Evolutionary conservation across 2,329 filamentous ascomycete genomes (phyloP), one percentile per base, ranked within the genome.

Genomic region (Cadophora gregata): DNA sequence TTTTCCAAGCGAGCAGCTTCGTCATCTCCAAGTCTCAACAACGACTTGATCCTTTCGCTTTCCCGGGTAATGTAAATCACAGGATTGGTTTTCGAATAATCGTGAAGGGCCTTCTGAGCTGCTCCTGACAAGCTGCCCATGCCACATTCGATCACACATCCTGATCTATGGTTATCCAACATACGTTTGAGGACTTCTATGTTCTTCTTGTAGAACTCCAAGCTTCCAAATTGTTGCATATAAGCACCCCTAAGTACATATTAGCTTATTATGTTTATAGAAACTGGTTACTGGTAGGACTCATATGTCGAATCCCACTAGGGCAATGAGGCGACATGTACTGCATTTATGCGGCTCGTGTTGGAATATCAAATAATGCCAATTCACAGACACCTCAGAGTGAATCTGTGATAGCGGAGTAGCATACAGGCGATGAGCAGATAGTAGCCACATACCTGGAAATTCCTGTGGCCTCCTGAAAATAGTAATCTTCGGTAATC

Each of bases 21-120:
- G 25, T 80, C 78, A 16, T 81, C 80, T 50, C 80, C 79, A 14
- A 83, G 71, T 2, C 80, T 80, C 8, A 84, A 73, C 31, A 83
- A 70, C 14, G 70, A 65, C 66, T 88, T 86, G 62, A 93, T 88
- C 60, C 88, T 88, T 61, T 85, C 80, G 6, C 85, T 79, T 70
- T 92, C 90, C 59, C 92, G 84, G 27, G 88, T 81, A 42, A 93
- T 81, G 69, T 93, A 89, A 25, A 94, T 85, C 19, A 94, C 88
- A 0, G 91, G 90, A 73, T 92, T 88, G 0, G 84, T 86, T 62
- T 82, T 81, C 4, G 86, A 83, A 72, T 89, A 91, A 10, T 88
- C 84, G 64, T 85, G 82, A 19, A 94, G 80, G 3, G 88, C 25
- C 86, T 84, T 62, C 81, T 85, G 68, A 16, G 74, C 74, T 60